Conservation (phyloP, 345 rosid species). For the Carallia pectinifolia region DNA sequence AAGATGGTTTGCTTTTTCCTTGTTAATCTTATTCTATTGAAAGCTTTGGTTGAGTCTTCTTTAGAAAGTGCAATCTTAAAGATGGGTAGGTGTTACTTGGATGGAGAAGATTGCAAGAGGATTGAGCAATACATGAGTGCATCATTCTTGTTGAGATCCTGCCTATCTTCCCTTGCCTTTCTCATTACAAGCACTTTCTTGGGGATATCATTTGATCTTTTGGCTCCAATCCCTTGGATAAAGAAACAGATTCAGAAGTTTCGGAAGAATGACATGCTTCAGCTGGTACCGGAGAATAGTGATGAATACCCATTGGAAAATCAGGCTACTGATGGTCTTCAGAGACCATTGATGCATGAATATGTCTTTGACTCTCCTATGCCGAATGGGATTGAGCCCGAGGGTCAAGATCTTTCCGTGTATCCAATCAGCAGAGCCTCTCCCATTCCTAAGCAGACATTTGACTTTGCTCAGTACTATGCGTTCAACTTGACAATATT, state of each 20-base stretch:
- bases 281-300: conserved; percentile 84
- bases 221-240: conserved; percentile 98
- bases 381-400: conserved; percentile 39
- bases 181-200: conserved; percentile 87
- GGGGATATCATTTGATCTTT: conserved; percentile 85
- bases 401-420: conserved; percentile 69
- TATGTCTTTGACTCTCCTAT: conserved; percentile 63
- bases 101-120: conserved; percentile 96
- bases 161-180: conserved; percentile 94
- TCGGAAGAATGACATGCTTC: conserved; percentile 93
- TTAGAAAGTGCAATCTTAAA: conserved; percentile 73
- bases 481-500: conserved; percentile 94
- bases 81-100: conserved; percentile 94
- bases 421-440: conserved; percentile 85
- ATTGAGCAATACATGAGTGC: conserved; percentile 96
- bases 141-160: conserved; percentile 83
- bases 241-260: conserved; percentile 82
- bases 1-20: conserved; percentile 99
- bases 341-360: conserved; percentile 67
- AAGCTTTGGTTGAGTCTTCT: conserved; percentile 88
- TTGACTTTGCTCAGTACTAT: conserved; percentile 95
- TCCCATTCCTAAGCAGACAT: conserved; percentile 88
- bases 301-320: conserved; percentile 79
- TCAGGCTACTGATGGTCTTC: conserved; percentile 58
- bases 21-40: conserved; percentile 83